A percentile compares a stretch with the other conserved stretches of the same genome.
These are phyloP conservation scores for Dacryopinax spathularia DNA, from an alignment of 768 basidiomycete species.

Conservation along the genomic window DNA sequence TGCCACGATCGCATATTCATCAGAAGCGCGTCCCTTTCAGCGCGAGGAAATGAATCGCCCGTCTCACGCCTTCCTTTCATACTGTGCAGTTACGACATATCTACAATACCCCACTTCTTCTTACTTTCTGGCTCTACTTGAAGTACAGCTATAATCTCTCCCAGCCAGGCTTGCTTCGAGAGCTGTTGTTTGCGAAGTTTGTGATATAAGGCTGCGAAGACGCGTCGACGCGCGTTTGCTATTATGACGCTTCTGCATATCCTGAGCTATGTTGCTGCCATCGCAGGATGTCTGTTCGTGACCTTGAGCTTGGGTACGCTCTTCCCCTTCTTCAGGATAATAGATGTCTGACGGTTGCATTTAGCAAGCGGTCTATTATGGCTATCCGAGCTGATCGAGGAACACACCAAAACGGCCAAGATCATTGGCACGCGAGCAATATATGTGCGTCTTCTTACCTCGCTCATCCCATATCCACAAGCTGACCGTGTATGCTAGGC, in stretches of 20 bases:
- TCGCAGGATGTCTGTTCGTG: slow-evolving; percentile 76
- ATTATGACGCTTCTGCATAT: slow-evolving; percentile 23
- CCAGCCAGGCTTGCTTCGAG: neutral
- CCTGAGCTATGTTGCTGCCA: slow-evolving; percentile 47
- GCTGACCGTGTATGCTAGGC: slow-evolving; percentile 42
- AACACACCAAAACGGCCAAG: slow-evolving; percentile 75
- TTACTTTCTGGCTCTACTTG: no score
- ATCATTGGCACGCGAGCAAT: slow-evolving; percentile 67
- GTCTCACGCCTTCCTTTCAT: neutral
- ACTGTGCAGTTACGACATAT: neutral
- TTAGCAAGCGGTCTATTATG: slow-evolving; percentile 86
- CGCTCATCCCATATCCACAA: slow-evolving; percentile 3
- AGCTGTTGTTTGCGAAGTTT: neutral
- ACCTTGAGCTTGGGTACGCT: slow-evolving; percentile 73
- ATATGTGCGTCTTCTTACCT: slow-evolving; percentile 46
- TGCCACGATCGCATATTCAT: neutral
- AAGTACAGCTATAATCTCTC: no score
- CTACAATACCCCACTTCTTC: neutral
- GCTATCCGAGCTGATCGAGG: slow-evolving; percentile 89
- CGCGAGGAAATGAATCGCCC: neutral
- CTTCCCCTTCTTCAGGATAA: neutral
- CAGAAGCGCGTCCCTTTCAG: neutral
- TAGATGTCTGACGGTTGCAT: neutral
- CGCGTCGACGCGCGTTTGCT: neutral
- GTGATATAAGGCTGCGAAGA: neutral